Evolutionary conservation across 108 stramenopile genomes (phyloP).

Genomic region (Conticribra guillardii): DNA sequence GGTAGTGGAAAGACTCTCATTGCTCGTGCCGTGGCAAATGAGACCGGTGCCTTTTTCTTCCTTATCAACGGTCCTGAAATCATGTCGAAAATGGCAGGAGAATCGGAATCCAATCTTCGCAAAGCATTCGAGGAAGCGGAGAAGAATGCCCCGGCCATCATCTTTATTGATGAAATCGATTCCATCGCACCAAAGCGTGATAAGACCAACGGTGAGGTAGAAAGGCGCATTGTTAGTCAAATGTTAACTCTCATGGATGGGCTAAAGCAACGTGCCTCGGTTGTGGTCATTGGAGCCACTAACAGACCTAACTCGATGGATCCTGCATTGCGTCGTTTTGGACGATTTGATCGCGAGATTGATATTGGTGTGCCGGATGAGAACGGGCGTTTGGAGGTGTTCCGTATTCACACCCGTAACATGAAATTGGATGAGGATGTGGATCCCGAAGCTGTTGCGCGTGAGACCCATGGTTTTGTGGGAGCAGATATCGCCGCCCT

Average conservation of each 20-base stretch:
- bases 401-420: slow-evolving; percentile 99
- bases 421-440: slow-evolving; percentile 99
- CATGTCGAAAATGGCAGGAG: slow-evolving; percentile 99
- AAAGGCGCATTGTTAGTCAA: slow-evolving; percentile 98
- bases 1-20: slow-evolving; percentile 99
- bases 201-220: slow-evolving; percentile 99
- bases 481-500: slow-evolving; percentile 99
- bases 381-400: slow-evolving; percentile 99
- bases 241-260: slow-evolving; percentile 99
- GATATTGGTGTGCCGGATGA: slow-evolving; percentile 99
- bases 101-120: slow-evolving; percentile 97
- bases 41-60: slow-evolving; percentile 99
- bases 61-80: slow-evolving; percentile 99
- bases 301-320: slow-evolving; percentile 97
- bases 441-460: slow-evolving; percentile 96
- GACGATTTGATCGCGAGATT: slow-evolving; percentile 99
- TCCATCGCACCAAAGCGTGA: slow-evolving; percentile 99
- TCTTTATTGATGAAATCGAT: slow-evolving; percentile 99
- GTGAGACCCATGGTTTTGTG: slow-evolving; percentile 99
- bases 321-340: slow-evolving; percentile 98
- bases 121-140: slow-evolving; percentile 99
- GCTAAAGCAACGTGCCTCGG: slow-evolving; percentile 93
- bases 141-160: slow-evolving; percentile 99
- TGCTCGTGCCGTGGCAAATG: slow-evolving; percentile 99
- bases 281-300: slow-evolving; percentile 98